These are phyloP conservation scores for Aspergillus arachidicola DNA, from an alignment of 2,329 filamentous ascomycete species.

Conservation along the genomic window DNA sequence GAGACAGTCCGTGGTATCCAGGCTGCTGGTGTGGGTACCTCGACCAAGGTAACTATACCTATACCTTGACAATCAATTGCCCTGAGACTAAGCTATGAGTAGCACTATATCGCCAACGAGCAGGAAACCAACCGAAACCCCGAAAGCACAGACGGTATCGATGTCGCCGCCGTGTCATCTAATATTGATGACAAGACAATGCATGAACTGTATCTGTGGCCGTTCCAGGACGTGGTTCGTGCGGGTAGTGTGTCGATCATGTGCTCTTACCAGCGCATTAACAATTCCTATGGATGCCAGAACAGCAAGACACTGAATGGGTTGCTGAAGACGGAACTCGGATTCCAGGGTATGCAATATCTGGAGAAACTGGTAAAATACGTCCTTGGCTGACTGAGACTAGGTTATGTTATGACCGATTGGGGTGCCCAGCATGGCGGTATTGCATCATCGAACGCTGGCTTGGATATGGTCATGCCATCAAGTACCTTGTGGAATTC, in stretches of 20 bases:
- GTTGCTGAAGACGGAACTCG: conserved; percentile 75
- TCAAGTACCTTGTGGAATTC: conserved; percentile 17
- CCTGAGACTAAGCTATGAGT: not conserved
- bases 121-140: conserved; percentile 51
- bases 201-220: conserved; percentile 68
- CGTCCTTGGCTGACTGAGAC: not conserved
- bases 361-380: not conserved
- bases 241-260: conserved; percentile 63
- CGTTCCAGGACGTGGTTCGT: conserved; percentile 63
- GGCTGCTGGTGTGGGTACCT: conserved; percentile 46
- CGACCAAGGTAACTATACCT: conserved; percentile 25
- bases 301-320: conserved; percentile 78
- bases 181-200: conserved; percentile 68
- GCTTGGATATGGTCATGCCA: conserved; percentile 31
- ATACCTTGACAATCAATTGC: not conserved
- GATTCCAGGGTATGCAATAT: conserved; percentile 56
- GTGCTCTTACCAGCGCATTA: conserved; percentile 66
- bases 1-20: conserved; percentile 51
- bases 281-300: conserved; percentile 78
- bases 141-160: conserved; percentile 5
- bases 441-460: conserved; percentile 26
- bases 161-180: conserved; percentile 53
- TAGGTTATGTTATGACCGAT: conserved; percentile 78
- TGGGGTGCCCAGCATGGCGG: conserved; percentile 73
- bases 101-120: conserved; percentile 64